Evolutionary conservation across 1,284 basidiomycete species (phyloP), one percentile per base, ranked within the genome.

Genomic region (Boletus coffeatus): DNA sequence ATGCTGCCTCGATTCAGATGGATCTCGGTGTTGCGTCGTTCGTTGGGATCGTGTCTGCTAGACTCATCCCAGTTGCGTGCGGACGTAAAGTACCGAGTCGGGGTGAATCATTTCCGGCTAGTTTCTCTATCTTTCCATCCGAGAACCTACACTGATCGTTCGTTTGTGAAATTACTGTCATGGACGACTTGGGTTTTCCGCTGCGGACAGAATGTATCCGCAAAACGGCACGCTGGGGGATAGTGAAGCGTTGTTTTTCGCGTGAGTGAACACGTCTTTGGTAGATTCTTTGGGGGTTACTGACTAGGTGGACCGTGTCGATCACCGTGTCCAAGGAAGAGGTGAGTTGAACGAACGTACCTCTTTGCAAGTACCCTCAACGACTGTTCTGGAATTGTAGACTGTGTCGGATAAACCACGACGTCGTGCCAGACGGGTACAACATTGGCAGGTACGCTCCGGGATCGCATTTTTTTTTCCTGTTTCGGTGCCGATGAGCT

Each of bases 41-140:
- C 29, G 29, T 32, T 32, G 29, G 29, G 29, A 32, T 32, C 29
- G 29, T 32, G 29, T 32, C 29, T 32, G 29, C 29, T 32, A 32
- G 29, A 32, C 29, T 32, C 29, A 32, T 32, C 29, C 29, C 29
- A 32, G 29, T 32, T 32, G 29, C 29, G 29, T 32, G 29, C 29
- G 29, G 29, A 32, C 29, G 29, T 32, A 32, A 32, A 32, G 29
- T 32, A 32, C 29, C 29, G 29, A 32, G 29, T 85, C 41, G 87
- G 88, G 3, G 88, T 87, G 0, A 87, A 89, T 69, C 87, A 88
- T 69, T 83, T 89, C 69, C 78, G 86, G 84, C 83, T 61, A 46
- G 64, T 21, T 18, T 56, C 6, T 56, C 11, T 34, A 2, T 32
- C 10, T 18, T 34, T n/a, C 3, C 29, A 6, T 34, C 50, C 29